Conservation (phyloP, 1,284 basidiomycete genomes). For the Meira nashicola region DNA sequence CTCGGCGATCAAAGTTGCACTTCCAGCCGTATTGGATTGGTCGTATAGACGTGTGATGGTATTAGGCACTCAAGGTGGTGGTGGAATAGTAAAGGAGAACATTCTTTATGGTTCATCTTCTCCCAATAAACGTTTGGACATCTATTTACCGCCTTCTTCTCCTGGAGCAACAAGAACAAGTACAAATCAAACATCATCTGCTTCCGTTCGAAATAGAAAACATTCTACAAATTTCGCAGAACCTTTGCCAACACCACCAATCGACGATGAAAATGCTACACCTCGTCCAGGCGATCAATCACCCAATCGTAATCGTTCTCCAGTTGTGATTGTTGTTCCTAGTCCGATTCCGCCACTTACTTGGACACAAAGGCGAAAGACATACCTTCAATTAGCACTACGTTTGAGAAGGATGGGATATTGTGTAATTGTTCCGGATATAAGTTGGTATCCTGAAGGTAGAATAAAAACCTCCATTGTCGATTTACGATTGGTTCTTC, state of each 20-base stretch:
- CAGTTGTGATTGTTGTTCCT: conserved; percentile 53
- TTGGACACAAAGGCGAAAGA: conserved; percentile 23
- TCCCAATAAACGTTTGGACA: conserved; percentile 36
- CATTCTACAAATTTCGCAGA: conserved; percentile 23
- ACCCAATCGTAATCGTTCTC: conserved; percentile 21
- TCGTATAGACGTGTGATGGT: conserved; percentile 46
- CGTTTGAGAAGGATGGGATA: conserved; percentile 51
- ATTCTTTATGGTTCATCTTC: conserved; percentile 42
- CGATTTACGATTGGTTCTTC: conserved; percentile 49
- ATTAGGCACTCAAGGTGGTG: conserved; percentile 43
- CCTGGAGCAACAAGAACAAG: not conserved
- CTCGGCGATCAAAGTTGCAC: conserved; percentile 30
- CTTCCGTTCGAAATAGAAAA: conserved; percentile 13
- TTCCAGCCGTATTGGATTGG: conserved; percentile 46
- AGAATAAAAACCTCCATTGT: conserved; percentile 46
- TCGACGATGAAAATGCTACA: not conserved
- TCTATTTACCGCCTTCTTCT: conserved; percentile 38
- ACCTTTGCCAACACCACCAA: not conserved
- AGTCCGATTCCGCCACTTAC: conserved; percentile 43
- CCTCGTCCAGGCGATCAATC: not conserved
- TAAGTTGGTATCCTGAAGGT: conserved; percentile 51
- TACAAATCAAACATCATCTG: not conserved
- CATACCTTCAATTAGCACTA: conserved; percentile 52
- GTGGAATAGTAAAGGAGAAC: conserved; percentile 39
- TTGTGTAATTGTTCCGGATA: conserved; percentile 53